Evolutionary conservation across 768 basidiomycete species (phyloP).

Genomic region (Tricholoma furcatifolium): DNA sequence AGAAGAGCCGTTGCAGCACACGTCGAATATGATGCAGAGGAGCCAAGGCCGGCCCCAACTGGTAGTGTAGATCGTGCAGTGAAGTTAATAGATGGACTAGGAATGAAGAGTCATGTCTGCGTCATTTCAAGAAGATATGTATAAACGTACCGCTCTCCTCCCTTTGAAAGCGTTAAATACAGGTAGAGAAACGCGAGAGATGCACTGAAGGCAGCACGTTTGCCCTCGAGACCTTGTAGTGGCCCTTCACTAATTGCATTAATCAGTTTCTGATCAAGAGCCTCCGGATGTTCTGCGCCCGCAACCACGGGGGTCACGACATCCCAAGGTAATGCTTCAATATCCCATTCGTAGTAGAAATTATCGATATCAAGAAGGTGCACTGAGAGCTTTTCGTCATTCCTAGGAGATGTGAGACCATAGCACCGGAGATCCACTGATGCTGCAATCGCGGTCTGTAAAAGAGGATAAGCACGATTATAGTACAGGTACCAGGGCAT

Average conservation of each 20-base stretch:
- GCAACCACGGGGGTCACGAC: constrained; percentile 52
- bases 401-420: constrained; percentile 73
- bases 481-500: constrained; percentile 6
- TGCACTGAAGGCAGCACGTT: constrained; percentile 41
- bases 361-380: constrained; percentile 77
- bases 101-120: constrained; percentile 12
- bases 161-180: constrained; percentile 76
- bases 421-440: constrained; percentile 96
- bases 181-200: constrained; percentile 85
- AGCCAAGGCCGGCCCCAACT: constrained; percentile 93
- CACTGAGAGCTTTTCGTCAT: constrained; percentile 71
- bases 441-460: constrained; percentile 90
- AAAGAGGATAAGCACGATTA: constrained; percentile 12
- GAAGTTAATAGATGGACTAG: constrained; percentile 77
- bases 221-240: constrained; percentile 33
- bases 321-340: constrained; percentile 78
- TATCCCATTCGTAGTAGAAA: constrained; percentile 80
- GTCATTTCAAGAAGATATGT: constrained; percentile 12
- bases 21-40: constrained; percentile 92
- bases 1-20: constrained; percentile 82
- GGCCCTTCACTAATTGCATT: constrained; percentile 60
- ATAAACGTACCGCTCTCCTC: constrained; percentile 51
- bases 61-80: constrained; percentile 86
- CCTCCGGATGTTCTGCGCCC: constrained; percentile 56
- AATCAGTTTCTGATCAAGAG: constrained; percentile 72